phyloP scores from a whole-genome alignment of 78 protist genomes.

The Diacronema lutheri region DNA sequence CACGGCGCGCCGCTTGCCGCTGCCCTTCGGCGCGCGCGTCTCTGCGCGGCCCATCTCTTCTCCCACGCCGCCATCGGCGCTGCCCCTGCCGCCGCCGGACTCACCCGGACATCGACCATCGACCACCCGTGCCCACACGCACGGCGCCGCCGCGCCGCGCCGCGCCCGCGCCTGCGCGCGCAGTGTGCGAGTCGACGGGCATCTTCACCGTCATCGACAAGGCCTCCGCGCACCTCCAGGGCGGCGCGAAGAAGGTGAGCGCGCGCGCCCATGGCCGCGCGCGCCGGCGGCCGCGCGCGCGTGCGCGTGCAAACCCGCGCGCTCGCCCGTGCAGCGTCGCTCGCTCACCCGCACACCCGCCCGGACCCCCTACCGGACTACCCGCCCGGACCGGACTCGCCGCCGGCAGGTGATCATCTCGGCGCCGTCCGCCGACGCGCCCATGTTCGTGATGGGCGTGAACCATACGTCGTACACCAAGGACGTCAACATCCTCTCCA shows the following conservation, averaged over 20 bases:
- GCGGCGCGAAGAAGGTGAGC: constrained; percentile 55
- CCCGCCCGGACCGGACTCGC: no score
- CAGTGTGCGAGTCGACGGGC: constrained; percentile 99
- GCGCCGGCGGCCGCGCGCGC: neutral
- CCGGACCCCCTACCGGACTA: no score
- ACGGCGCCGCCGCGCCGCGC: no score
- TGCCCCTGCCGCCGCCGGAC: no score
- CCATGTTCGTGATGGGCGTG: constrained; percentile 98
- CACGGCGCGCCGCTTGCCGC: constrained; percentile 71
- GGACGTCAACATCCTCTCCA: constrained; percentile 75
- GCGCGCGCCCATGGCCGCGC: no score
- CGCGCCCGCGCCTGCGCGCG: no score
- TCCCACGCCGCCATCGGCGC: neutral
- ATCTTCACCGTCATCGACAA: constrained; percentile 82
- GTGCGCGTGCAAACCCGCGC: no score
- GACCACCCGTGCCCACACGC: no score
- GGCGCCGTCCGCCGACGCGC: constrained; percentile 97
- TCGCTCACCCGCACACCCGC: no score
- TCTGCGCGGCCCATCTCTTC: neutral
- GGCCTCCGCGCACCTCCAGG: constrained; percentile 83
- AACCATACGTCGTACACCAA: constrained; percentile 79
- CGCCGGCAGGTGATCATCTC: constrained; percentile 97
- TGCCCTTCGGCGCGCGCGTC: constrained; percentile 71
- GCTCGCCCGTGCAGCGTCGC: no score
- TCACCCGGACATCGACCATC: no score